These are phyloP conservation scores for Fusarium sp. DNA, from an alignment of 2,329 filamentous ascomycete species.

Conservation along the genomic window DNA sequence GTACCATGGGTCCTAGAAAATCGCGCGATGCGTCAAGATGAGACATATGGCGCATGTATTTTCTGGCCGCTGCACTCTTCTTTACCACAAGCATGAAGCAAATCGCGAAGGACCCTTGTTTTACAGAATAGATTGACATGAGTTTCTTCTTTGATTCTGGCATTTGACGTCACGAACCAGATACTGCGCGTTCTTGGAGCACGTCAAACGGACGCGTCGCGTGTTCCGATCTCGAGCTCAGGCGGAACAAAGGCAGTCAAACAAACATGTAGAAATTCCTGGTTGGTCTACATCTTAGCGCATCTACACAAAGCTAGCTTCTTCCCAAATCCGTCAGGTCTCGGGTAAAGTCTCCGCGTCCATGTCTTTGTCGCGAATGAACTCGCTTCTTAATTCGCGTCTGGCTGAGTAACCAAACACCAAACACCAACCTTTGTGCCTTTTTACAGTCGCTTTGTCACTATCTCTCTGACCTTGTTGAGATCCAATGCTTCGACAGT, in stretches of 20 bases:
- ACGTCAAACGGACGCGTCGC: neutral
- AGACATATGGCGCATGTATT: neutral
- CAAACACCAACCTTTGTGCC: fast-evolving
- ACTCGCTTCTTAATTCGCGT: neutral
- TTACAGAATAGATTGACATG: fast-evolving
- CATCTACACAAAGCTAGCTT: fast-evolving
- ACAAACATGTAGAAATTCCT: fast-evolving
- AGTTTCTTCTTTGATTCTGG: fast-evolving
- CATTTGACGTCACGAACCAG: fast-evolving
- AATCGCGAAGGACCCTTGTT: fast-evolving
- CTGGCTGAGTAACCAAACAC: fast-evolving
- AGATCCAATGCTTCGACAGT: constrained; percentile 63
- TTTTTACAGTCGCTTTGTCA: constrained; percentile 47
- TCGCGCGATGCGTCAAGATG: fast-evolving
- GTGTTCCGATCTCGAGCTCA: neutral
- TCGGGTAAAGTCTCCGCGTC: neutral
- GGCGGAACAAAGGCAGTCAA: neutral
- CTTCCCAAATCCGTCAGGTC: neutral
- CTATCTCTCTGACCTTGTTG: constrained; percentile 58
- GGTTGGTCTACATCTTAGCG: fast-evolving
- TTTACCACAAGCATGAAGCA: fast-evolving
- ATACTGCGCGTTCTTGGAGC: neutral
- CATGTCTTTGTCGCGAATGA: fast-evolving
- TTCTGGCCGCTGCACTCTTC: fast-evolving
- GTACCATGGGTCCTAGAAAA: too few relatives aligned